phyloP scores from a whole-genome alignment of 768 basidiomycete genomes.

The Russula abietina region DNA sequence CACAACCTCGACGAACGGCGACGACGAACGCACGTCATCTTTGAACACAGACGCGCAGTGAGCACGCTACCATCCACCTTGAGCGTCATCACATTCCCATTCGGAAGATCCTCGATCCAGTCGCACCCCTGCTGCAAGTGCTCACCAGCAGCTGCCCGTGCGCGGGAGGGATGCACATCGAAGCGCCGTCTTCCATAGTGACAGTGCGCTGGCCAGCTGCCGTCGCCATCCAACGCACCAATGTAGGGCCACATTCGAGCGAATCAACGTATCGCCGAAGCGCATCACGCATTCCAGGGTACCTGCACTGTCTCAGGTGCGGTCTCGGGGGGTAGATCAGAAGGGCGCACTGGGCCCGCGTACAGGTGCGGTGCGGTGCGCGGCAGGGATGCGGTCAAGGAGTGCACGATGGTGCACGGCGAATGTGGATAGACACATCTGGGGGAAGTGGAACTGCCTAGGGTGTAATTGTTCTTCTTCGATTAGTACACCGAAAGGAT shows the following conservation, averaged over 20 bases:
- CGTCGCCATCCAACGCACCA: constrained; percentile 31
- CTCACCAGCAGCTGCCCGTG: neutral
- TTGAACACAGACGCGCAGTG: constrained; percentile 19
- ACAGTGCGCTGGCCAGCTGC: constrained; percentile 31
- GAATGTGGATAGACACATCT: constrained; percentile 25
- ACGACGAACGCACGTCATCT: constrained; percentile 21
- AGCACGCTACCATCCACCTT: constrained; percentile 12
- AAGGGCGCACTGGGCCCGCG: constrained; percentile 11
- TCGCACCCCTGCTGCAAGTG: neutral
- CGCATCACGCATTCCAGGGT: constrained; percentile 29
- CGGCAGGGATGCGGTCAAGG: constrained; percentile 6
- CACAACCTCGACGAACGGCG: constrained; percentile 28
- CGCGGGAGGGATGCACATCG: constrained; percentile 14
- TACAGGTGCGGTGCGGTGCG: neutral
- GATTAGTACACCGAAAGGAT: constrained; percentile 27
- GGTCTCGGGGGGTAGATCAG: neutral
- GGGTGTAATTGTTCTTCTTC: constrained; percentile 1
- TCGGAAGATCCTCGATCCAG: constrained; percentile 10
- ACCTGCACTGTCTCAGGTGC: neutral
- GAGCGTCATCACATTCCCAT: constrained; percentile 6
- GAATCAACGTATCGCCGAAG: constrained; percentile 27
- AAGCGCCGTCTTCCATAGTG: constrained; percentile 3
- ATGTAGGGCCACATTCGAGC: constrained; percentile 23
- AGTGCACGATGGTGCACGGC: constrained; percentile 27
- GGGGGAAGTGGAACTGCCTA: constrained; percentile 1